These are phyloP conservation scores for Parathielavia appendiculata DNA, from an alignment of 495 filamentous ascomycete species.

Conservation along the genomic window DNA sequence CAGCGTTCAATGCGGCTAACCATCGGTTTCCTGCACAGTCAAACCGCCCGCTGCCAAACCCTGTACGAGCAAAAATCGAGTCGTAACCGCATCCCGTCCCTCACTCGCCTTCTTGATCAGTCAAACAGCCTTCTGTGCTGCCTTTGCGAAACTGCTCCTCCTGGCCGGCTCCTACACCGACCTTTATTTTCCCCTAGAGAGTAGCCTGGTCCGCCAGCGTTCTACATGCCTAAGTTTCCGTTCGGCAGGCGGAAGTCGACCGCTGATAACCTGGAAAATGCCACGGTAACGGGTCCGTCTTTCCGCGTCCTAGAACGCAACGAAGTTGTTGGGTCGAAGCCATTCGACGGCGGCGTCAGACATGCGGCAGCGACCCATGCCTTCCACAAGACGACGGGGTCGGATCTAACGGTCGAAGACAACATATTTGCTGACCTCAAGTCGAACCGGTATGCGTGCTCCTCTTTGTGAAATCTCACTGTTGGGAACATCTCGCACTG, in stretches of 20 bases:
- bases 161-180: slow-evolving; percentile 13
- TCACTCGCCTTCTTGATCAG: neutral
- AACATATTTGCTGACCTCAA: slow-evolving; percentile 54
- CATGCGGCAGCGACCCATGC: slow-evolving; percentile 29
- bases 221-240: slow-evolving; percentile 51
- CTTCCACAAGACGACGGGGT: slow-evolving; percentile 24
- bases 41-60: neutral
- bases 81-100: neutral
- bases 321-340: slow-evolving; percentile 35
- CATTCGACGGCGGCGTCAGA: slow-evolving; percentile 40
- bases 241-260: slow-evolving; percentile 49
- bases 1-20: neutral
- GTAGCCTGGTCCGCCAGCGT: slow-evolving; percentile 24
- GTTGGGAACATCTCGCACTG: slow-evolving; percentile 11
- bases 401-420: slow-evolving; percentile 43
- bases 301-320: slow-evolving; percentile 48
- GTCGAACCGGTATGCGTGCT: slow-evolving; percentile 47
- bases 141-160: neutral
- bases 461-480: neutral
- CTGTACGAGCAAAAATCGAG: neutral
- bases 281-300: slow-evolving; percentile 38
- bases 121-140: neutral
- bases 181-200: slow-evolving; percentile 16
- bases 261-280: slow-evolving; percentile 47
- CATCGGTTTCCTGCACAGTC: neutral